These are phyloP conservation scores for Peltaster fructicola DNA, from an alignment of 2,329 filamentous ascomycete genomes.

Conservation along the genomic window DNA sequence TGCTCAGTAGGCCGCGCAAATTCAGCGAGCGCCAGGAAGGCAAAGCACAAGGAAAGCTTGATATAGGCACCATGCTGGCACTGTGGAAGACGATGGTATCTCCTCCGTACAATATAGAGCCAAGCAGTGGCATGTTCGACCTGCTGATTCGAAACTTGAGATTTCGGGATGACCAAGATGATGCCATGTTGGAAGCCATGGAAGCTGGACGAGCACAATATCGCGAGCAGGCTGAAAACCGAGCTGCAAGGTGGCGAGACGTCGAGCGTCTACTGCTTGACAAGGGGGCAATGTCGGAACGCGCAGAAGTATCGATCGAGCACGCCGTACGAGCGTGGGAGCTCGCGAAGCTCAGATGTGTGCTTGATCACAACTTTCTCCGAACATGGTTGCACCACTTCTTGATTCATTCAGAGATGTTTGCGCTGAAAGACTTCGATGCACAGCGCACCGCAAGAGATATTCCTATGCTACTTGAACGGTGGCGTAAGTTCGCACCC, in stretches of 20 bases:
- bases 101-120: conserved; percentile 37
- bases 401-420: no score
- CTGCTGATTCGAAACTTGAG: conserved; percentile 14
- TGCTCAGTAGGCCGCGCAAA: conserved; percentile 28
- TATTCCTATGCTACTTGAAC: no score
- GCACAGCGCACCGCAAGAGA: no score
- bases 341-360: conserved; percentile 6
- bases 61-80: conserved; percentile 27
- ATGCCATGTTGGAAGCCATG: conserved; percentile 11
- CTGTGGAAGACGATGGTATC: conserved; percentile 44
- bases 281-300: background rate
- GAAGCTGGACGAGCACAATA: conserved; percentile 8
- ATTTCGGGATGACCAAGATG: conserved; percentile 2
- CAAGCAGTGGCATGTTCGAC: conserved; percentile 40
- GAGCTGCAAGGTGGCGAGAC: background rate
- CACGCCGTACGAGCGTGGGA: conserved; percentile 8
- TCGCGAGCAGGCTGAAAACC: conserved; percentile 1
- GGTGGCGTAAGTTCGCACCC: no score
- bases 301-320: background rate
- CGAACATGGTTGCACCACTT: no score
- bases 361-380: no score
- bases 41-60: conserved; percentile 21
- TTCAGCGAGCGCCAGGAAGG: conserved; percentile 16
- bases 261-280: conserved; percentile 1
- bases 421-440: no score